Evolutionary conservation across 2,329 filamentous ascomycete genomes (phyloP).

Genomic region (Hansfordia pulvinata): DNA sequence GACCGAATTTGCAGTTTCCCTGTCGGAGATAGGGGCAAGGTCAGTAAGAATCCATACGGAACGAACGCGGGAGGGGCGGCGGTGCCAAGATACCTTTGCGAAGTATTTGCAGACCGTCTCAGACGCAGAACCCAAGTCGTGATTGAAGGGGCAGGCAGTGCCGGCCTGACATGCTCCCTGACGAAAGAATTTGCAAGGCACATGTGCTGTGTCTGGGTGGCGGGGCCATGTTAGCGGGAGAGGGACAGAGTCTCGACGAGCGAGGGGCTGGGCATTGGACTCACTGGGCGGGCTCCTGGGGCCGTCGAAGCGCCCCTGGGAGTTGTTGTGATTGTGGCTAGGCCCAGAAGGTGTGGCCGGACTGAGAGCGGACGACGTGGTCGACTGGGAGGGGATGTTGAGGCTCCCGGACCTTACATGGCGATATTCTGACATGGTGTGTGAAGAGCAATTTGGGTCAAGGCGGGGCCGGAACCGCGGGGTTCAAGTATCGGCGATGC

Average conservation of each 20-base stretch:
- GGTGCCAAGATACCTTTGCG: conserved; percentile 58
- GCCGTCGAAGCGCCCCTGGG: conserved; percentile 36
- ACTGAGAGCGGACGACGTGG: conserved; percentile 20
- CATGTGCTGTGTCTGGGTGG: conserved; percentile 74
- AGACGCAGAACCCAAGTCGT: conserved; percentile 72
- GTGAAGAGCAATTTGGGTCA: conserved; percentile 7
- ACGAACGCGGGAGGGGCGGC: conserved; percentile 1
- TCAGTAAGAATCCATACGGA: conserved; percentile 7
- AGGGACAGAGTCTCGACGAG: conserved; percentile 3
- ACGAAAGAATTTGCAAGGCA: conserved; percentile 98
- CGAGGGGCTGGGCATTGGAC: conserved; percentile 14
- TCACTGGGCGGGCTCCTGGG: conserved; percentile 50
- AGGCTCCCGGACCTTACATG: conserved; percentile 45
- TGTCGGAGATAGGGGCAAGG: conserved; percentile 21
- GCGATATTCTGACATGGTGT: conserved; percentile 36
- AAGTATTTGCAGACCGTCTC: conserved; percentile 98
- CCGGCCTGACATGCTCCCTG: conserved; percentile 94
- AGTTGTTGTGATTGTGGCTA: no score
- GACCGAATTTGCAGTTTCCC: conserved; percentile 98
- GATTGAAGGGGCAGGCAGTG: conserved; percentile 89
- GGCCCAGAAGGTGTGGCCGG: conserved; percentile 13
- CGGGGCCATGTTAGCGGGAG: conserved; percentile 4
- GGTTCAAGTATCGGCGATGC: no score
- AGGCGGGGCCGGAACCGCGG: no score
- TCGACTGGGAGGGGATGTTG: conserved; percentile 28